phyloP scores from a whole-genome alignment of 2,329 filamentous ascomycete species.

The Curvularia sp. region DNA sequence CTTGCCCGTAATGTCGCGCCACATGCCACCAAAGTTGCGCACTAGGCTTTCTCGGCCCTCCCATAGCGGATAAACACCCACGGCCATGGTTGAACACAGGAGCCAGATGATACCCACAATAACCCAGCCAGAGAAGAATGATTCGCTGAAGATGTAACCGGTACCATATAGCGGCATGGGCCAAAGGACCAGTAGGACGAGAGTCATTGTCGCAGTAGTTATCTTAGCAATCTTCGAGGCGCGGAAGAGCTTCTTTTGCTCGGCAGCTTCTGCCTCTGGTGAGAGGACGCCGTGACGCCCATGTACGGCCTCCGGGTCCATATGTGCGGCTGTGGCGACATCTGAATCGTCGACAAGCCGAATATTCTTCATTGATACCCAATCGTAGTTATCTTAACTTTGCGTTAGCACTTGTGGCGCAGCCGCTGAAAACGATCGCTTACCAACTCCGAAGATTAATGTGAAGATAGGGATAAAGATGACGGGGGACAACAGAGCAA shows the following conservation, averaged over 20 bases:
- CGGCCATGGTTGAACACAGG: constrained; percentile 73
- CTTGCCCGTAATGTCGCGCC: constrained; percentile 38
- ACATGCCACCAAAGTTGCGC: constrained; percentile 38
- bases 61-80: constrained; percentile 81
- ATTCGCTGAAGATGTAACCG: constrained; percentile 79
- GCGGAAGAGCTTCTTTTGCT: constrained; percentile 54
- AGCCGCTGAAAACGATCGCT: constrained; percentile 1
- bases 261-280: constrained; percentile 45
- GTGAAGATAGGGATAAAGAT: constrained; percentile 79
- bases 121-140: constrained; percentile 84
- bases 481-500: constrained; percentile 76
- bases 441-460: constrained; percentile 63
- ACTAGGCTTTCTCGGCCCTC: constrained; percentile 60
- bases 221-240: constrained; percentile 62
- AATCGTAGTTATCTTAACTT: constrained; percentile 86
- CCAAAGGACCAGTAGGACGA: constrained; percentile 81
- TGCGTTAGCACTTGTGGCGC: constrained; percentile 54
- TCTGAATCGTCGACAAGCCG: constrained; percentile 80
- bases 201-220: constrained; percentile 68
- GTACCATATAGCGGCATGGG: constrained; percentile 89
- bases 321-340: constrained; percentile 65
- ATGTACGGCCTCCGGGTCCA: constrained; percentile 67
- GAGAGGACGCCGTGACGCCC: constrained; percentile 44
- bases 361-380: constrained; percentile 80
- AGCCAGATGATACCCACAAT: constrained; percentile 74